A percentile compares a stretch with the other conserved stretches of the same genome.
Evolutionary conservation across 1,284 basidiomycete species (phyloP).

Genomic region (Ganoderma multipileum): DNA sequence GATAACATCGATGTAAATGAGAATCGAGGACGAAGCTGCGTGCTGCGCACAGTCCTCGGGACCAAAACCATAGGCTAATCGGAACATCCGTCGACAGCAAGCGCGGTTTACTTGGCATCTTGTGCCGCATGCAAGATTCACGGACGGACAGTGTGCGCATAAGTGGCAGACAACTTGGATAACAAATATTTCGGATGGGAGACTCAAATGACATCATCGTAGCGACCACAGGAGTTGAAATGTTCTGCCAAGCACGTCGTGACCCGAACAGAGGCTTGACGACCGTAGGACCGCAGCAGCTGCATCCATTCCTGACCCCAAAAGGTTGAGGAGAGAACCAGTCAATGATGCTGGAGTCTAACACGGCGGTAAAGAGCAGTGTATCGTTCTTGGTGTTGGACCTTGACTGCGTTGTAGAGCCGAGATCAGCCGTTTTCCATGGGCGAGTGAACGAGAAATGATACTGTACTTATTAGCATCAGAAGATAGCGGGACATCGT

Average conservation of each 20-base stretch:
- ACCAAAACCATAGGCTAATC: not conserved
- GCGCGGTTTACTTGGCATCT: not conserved
- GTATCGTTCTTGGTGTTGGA: not conserved
- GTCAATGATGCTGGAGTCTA: not conserved
- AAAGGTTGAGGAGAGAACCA: not conserved
- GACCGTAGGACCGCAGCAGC: not conserved
- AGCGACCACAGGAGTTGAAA: not conserved
- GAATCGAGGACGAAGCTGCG: not conserved
- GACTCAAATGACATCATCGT: not conserved
- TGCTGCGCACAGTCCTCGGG: not conserved
- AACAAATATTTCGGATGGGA: not conserved
- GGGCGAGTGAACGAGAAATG: not conserved
- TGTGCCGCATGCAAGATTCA: too few species aligned
- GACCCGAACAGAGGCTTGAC: not conserved
- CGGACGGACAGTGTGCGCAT: too few species aligned
- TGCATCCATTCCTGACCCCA: not conserved
- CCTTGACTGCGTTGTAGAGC: not conserved
- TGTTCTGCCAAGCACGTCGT: not conserved
- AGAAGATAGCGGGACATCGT: not conserved
- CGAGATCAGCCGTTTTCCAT: not conserved
- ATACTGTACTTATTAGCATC: not conserved
- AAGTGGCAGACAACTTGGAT: too few species aligned
- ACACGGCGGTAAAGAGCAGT: too few species aligned
- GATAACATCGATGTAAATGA: conserved; percentile 1
- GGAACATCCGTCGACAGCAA: not conserved